Evolutionary conservation across 2,329 filamentous ascomycete species (phyloP), one percentile per base, ranked within the genome.

Genomic region (Albophoma yamanashiensis): DNA sequence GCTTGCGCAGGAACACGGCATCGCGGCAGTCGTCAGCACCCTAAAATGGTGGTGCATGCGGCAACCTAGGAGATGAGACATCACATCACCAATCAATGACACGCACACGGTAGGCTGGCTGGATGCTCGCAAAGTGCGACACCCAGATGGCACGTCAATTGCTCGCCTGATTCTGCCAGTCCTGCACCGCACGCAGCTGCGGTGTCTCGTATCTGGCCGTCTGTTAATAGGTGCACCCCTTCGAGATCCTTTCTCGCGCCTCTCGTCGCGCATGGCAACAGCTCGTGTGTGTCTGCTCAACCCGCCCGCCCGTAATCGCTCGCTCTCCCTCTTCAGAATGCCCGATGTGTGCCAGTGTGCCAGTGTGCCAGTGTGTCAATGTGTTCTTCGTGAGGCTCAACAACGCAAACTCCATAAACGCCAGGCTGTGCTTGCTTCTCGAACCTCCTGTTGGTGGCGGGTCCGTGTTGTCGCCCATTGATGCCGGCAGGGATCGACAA

Each of bases 341-440:
- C 11, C 20, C 27, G 1, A n/a, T 36, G 50, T 55, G 31, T 52
- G 50, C 22, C 31, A 53, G 9, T 53, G 27, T 53, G 20, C 9
- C 27, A 36, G 3, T 36, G 17, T 53, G 31, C n/a, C n/a, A 53
- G 9, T 53, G 27, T 53, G 20, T 17, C 27, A 36, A 6, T 36
- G 17, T 53, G 31, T 34, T 20, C 31, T 55, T 20, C 31, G 12
- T 22, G 42, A 58, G 17, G 56, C 39, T 17, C 20, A 40, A 36
- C 40, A 15, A 52, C 58, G 50, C 34, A 58, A 60, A 60, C 56
- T 57, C 59, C 59, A 12, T 36, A 55, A 60, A 60, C 59, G 55
- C 59, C 59, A 60, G 56, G 56, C 59, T 58, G 45, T 58, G 59
- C 55, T 60, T 47, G 47, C 34, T 56, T 31, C 17, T 31, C 25